These are phyloP conservation scores for Picea abies DNA, from an alignment of 83 land plant species.

Conservation along the genomic window DNA sequence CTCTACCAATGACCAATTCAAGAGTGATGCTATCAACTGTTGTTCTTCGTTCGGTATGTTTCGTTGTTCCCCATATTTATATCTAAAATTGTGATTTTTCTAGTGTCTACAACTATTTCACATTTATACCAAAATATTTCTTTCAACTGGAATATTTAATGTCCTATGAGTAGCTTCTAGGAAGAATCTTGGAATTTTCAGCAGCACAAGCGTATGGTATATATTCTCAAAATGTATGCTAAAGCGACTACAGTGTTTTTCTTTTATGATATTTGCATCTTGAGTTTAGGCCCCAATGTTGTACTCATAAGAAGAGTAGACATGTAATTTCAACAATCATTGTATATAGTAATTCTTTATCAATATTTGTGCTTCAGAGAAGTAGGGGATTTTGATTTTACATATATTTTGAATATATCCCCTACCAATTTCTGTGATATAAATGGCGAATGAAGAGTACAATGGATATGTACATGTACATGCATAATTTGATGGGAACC, in stretches of 20 bases:
- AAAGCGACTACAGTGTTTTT: too few relatives aligned
- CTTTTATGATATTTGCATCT: not conserved
- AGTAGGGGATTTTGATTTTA: not conserved
- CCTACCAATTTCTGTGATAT: not conserved
- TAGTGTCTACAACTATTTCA: not conserved
- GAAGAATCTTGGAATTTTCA: not conserved
- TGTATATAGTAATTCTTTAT: not conserved
- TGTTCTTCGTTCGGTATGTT: constrained; percentile 12
- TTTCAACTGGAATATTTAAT: not conserved
- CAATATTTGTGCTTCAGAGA: not conserved
- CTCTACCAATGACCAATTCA: not conserved
- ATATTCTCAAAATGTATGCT: too few relatives aligned
- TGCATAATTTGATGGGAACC: too few relatives aligned
- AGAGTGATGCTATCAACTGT: constrained; percentile 8
- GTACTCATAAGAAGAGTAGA: not conserved
- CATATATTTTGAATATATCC: too few relatives aligned
- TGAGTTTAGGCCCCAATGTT: not conserved
- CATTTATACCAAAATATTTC: not conserved
- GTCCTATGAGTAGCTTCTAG: too few relatives aligned
- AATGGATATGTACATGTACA: not conserved
- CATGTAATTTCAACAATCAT: not conserved
- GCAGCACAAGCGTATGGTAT: not conserved
- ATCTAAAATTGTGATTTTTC: not conserved
- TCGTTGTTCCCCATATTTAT: not conserved
- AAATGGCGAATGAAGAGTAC: not conserved